Conservation (phyloP, 2,329 filamentous ascomycete genomes). For the Harringtonia aguacate region DNA sequence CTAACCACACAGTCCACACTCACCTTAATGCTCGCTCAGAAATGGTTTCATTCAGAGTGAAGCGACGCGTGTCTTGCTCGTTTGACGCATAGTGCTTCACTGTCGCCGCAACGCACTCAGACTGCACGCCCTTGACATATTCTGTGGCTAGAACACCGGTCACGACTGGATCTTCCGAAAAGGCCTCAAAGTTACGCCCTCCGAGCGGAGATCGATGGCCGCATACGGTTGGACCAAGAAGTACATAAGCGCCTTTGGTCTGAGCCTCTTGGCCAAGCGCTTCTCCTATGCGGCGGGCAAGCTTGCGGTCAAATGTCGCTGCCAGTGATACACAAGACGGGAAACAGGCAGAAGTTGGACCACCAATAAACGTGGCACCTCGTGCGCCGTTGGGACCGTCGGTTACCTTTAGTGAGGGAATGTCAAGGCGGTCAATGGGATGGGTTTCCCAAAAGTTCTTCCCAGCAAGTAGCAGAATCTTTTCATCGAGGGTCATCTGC, state of each 20-base stretch:
- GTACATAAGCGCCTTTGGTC: conserved; percentile 57
- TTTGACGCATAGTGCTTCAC: conserved; percentile 30
- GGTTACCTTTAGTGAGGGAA: conserved; percentile 21
- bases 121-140: conserved; percentile 24
- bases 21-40: conserved; percentile 24
- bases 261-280: conserved; percentile 58
- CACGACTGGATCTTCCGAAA: conserved; percentile 27
- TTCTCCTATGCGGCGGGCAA: conserved; percentile 37
- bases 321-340: conserved; percentile 36
- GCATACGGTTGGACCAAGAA: conserved; percentile 48
- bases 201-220: conserved; percentile 27
- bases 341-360: conserved; percentile 33
- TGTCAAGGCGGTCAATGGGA: conserved; percentile 16
- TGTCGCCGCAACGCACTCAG: conserved; percentile 21
- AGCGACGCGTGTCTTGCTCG: conserved; percentile 26
- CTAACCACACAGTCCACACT: no score
- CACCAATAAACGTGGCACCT: conserved; percentile 18
- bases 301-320: conserved; percentile 54
- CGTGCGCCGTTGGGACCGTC: conserved; percentile 23
- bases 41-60: conserved; percentile 22
- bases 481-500: not conserved
- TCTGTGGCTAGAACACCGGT: conserved; percentile 23
- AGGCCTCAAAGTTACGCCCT: conserved; percentile 27
- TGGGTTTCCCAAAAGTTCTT: conserved; percentile 19
- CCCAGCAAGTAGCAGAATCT: conserved; percentile 14